A percentile compares a stretch with the other conserved stretches of the same genome.
Conservation (phyloP, 768 basidiomycete genomes). For the Chiua virens region DNA sequence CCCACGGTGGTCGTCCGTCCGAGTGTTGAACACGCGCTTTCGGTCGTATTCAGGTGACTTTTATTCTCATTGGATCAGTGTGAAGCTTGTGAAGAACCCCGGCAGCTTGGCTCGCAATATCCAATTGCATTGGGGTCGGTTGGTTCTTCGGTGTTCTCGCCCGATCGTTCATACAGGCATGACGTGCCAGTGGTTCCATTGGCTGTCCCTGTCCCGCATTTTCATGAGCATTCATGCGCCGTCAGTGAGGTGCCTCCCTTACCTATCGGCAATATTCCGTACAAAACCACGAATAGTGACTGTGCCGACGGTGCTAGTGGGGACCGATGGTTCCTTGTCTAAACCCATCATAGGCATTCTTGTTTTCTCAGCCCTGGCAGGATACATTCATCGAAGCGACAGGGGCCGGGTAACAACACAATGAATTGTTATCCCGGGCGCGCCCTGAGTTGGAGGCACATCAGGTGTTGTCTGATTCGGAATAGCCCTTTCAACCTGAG, state of each 20-base stretch:
- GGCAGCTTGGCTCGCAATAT: background rate
- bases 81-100: slow-evolving; percentile 9
- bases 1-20: slow-evolving; percentile 14
- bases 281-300: no score
- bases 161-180: slow-evolving; percentile 1
- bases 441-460: no score
- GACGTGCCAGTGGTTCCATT: background rate
- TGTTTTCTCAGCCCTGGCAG: no score
- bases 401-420: no score
- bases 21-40: slow-evolving; percentile 19
- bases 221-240: background rate
- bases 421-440: no score
- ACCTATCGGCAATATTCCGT: background rate
- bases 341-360: no score
- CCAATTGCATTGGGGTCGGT: slow-evolving; percentile 2
- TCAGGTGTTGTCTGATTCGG: no score
- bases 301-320: no score
- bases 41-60: slow-evolving; percentile 6
- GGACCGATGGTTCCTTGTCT: no score
- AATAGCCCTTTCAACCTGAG: no score
- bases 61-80: slow-evolving; percentile 6
- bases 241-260: background rate
- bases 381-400: no score
- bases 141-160: background rate
- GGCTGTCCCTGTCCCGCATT: background rate